These are phyloP conservation scores for Solanum raphanifolium DNA, from an alignment of 257 asterid species.

Conservation along the genomic window DNA sequence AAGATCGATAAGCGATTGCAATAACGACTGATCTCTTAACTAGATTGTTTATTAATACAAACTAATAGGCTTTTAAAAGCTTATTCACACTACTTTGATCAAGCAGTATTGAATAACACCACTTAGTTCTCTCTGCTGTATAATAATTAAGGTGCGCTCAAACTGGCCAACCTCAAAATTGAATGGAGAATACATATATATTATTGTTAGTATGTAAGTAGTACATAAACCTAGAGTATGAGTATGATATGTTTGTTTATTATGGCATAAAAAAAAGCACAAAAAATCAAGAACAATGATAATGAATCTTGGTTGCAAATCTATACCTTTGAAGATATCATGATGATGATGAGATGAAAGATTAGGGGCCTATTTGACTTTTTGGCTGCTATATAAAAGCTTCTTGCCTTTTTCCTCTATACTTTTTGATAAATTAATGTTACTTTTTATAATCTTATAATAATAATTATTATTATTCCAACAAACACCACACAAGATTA, in stretches of 20 bases:
- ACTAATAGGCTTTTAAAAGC: neutral
- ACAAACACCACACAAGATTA: constrained; percentile 58
- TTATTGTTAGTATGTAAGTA: neutral
- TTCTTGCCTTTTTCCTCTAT: constrained; percentile 56
- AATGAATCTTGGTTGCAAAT: constrained; percentile 73
- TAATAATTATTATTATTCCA: neutral
- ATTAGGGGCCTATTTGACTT: constrained; percentile 69
- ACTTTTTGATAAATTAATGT: constrained; percentile 6
- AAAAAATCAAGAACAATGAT: constrained; percentile 45
- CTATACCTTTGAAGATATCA: constrained; percentile 37
- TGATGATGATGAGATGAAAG: constrained; percentile 31
- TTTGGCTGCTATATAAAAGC: constrained; percentile 54
- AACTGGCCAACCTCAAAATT: neutral
- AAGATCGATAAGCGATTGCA: neutral
- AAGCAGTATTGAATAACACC: neutral
- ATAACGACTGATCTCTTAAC: neutral
- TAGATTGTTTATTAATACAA: neutral
- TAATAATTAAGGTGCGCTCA: neutral
- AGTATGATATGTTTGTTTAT: constrained; percentile 30
- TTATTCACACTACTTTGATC: neutral
- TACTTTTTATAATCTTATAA: constrained; percentile 4
- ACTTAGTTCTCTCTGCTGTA: neutral
- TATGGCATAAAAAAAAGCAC: constrained; percentile 15
- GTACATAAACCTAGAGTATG: neutral
- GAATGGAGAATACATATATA: neutral